Percentiles rank a stretch among this genome's conserved stretches.
These are phyloP conservation scores for Musa beccarii DNA, from an alignment of 176 grass and related monocot genomes.

Conservation along the genomic window DNA sequence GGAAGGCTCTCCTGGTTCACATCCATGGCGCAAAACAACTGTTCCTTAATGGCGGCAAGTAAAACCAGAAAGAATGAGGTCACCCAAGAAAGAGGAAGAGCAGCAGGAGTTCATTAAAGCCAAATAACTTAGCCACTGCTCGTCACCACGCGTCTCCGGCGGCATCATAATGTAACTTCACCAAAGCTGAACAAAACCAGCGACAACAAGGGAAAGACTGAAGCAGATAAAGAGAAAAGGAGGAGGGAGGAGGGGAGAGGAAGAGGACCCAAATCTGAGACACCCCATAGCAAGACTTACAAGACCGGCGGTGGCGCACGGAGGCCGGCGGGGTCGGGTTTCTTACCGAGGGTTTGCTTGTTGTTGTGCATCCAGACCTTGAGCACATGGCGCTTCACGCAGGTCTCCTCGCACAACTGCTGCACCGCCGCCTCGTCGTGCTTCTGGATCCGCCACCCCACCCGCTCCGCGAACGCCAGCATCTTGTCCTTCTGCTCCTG, in stretches of 20 bases:
- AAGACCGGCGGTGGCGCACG: neutral
- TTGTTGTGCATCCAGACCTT: conserved; percentile 98
- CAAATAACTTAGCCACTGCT: no score
- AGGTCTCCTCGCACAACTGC: conserved; percentile 70
- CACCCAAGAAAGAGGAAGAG: neutral
- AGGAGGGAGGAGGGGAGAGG: no score
- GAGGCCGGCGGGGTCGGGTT: neutral
- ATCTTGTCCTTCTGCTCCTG: conserved; percentile 65
- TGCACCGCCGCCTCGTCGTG: conserved; percentile 79
- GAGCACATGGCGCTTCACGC: conserved; percentile 70
- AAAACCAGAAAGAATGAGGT: conserved; percentile 7
- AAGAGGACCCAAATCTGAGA: neutral
- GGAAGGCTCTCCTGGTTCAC: no score
- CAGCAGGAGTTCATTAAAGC: no score
- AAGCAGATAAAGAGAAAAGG: no score
- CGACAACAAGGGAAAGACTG: no score
- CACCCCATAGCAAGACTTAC: neutral
- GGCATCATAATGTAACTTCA: no score
- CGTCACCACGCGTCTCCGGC: no score
- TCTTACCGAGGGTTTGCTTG: conserved; percentile 54
- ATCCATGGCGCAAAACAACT: neutral
- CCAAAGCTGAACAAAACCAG: no score
- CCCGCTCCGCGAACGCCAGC: conserved; percentile 70
- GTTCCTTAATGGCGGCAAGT: neutral
- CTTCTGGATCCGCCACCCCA: conserved; percentile 91